Evolutionary conservation across 2,329 filamentous ascomycete genomes (phyloP), one percentile per base, ranked within the genome.

Genomic region (Neopestalotiopsis sp.): DNA sequence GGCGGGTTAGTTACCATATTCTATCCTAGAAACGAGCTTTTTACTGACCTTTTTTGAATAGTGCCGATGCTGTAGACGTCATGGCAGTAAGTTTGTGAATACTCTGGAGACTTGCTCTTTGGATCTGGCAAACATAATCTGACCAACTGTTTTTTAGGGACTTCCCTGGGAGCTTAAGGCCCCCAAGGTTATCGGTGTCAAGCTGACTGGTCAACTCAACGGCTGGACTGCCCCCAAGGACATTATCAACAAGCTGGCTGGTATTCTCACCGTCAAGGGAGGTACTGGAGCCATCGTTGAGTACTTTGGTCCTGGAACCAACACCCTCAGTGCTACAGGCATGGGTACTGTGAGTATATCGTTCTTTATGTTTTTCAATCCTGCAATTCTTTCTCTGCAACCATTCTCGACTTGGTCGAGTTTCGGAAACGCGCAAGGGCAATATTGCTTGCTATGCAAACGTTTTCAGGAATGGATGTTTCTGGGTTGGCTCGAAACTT

Each of bases 151-250:
- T 28, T 28, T 28, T 3, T 28, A 28, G 24, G 92, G 94, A 84
- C 90, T 97, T 74, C 95, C 95, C 70, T 98, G 96, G 96, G 96
- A 99, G 83, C 86, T 99, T 77, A 98, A 98, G 89, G 95, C 96
- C 70, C 96, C 96, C 72, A 98, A 98, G 85, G 86, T 97, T 71
- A 97, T 98, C 79, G 96, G 96, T 89, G 92, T 99, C 68, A 97
- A 93, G 85, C 91, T 99, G 69, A 98, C 95, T 75, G 96, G 96
- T 75, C 77, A 94, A 82, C 79, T 99, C 78, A 93, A 88, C 77
- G 95, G 95, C 83, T 99, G 96, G 96, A 93, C 94, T 74, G 82
- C 95, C 68, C 94, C 96, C 68, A 98, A 99, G 88, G 94, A 92
- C 94, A 85, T 84, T 66, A 63, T 72, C 42, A 42, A 24, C 20